Percentiles rank a stretch among this genome's conserved stretches.
Evolutionary conservation across 2,329 filamentous ascomycete species (phyloP).

Genomic region (Cryphonectria radicalis): DNA sequence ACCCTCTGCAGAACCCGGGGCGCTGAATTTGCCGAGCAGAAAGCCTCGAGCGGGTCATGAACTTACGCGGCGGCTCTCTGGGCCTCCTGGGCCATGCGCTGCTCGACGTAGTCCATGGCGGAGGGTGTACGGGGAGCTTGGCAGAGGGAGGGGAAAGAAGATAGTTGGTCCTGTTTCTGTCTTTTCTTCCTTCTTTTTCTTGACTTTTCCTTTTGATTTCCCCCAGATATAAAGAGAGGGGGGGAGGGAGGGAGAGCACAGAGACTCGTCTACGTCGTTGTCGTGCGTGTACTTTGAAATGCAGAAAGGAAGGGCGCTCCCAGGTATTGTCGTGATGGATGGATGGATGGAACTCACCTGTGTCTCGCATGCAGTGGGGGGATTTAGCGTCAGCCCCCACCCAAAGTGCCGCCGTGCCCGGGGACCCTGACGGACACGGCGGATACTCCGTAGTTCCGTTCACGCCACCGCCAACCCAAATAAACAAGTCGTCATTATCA

Average conservation of each 20-base stretch:
- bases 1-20: neutral
- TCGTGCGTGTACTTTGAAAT: neutral
- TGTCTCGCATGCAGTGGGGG: neutral
- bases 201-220: neutral
- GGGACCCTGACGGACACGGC: neutral
- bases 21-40: no score
- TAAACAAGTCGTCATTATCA: neutral
- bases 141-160: neutral
- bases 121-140: no score
- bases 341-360: neutral
- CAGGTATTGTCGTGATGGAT: neutral
- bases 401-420: neutral
- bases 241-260: neutral
- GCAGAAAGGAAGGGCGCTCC: neutral
- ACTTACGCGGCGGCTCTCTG: constrained; percentile 41
- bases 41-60: neutral
- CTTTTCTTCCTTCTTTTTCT: neutral
- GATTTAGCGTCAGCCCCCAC: neutral
- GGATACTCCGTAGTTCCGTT: neutral
- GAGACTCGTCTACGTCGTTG: neutral
- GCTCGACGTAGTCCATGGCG: constrained; percentile 61
- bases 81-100: constrained; percentile 59
- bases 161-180: neutral
- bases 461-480: neutral
- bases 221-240: neutral